Evolutionary conservation across 1,139 yeast genomes (phyloP).

Genomic region (Pichia cactophila): DNA sequence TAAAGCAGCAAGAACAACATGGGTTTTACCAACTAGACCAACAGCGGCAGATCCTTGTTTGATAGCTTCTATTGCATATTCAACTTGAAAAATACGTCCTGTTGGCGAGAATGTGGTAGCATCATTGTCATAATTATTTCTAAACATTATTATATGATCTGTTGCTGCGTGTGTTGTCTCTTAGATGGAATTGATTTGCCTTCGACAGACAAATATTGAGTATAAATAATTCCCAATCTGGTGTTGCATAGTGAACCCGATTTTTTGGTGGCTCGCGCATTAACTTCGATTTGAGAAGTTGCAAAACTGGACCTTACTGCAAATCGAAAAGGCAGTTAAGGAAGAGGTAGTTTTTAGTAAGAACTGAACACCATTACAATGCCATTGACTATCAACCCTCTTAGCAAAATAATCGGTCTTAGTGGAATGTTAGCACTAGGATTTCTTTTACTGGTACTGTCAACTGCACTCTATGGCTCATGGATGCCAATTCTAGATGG

Average conservation of each 20-base stretch:
- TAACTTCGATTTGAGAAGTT: neutral
- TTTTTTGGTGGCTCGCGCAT: neutral
- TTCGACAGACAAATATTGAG: neutral
- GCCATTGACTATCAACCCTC: slow-evolving; percentile 40
- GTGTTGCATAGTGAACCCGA: neutral
- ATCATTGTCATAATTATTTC: slow-evolving; percentile 97
- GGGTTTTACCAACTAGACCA: slow-evolving; percentile 77
- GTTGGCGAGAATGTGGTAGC: slow-evolving; percentile 97
- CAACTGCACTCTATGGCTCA: slow-evolving; percentile 66
- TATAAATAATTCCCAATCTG: neutral
- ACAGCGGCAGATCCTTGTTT: slow-evolving; percentile 98
- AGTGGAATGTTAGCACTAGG: slow-evolving; percentile 73
- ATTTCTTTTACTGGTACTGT: slow-evolving; percentile 66
- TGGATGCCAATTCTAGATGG: slow-evolving; percentile 65
- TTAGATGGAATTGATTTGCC: neutral
- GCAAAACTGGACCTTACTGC: neutral
- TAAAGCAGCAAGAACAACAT: slow-evolving; percentile 87
- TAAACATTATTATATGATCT: slow-evolving; percentile 42
- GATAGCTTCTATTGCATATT: slow-evolving; percentile 94
- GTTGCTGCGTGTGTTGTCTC: neutral
- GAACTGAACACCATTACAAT: slow-evolving; percentile 5
- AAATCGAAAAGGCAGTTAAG: no score
- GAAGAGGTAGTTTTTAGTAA: no score
- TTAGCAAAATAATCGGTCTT: slow-evolving; percentile 66
- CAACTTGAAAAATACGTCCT: slow-evolving; percentile 91